Conservation (phyloP, 2,329 filamentous ascomycete genomes). For the Colletotrichum gloeosporioides region DNA sequence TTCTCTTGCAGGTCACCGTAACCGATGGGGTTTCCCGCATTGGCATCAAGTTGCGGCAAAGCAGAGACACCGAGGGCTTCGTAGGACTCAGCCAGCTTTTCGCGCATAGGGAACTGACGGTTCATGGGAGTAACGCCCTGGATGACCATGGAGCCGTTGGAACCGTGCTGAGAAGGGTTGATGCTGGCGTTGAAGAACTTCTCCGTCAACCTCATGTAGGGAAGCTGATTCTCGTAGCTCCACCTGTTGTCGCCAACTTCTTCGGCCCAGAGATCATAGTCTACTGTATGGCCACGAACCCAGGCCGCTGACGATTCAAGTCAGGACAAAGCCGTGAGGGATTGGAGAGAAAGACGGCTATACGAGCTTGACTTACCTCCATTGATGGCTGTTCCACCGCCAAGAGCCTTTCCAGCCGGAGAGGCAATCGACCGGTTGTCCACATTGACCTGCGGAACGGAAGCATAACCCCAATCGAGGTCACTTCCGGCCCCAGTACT, state of each 20-base stretch:
- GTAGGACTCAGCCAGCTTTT: constrained; percentile 41
- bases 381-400: constrained; percentile 46
- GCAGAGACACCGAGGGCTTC: constrained; percentile 39
- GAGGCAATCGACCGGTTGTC: constrained; percentile 20
- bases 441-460: constrained; percentile 31
- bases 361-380: constrained; percentile 33
- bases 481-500: constrained; percentile 21
- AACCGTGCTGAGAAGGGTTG: constrained; percentile 39
- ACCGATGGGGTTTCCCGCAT: constrained; percentile 34
- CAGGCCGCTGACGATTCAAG: constrained; percentile 41
- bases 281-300: constrained; percentile 46
- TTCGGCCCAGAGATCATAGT: constrained; percentile 50
- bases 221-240: constrained; percentile 49
- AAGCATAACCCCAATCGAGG: constrained; percentile 39
- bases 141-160: constrained; percentile 41
- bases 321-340: constrained; percentile 29
- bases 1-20: constrained; percentile 37
- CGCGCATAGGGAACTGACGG: constrained; percentile 43
- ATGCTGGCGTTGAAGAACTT: constrained; percentile 27
- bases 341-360: neutral
- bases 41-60: constrained; percentile 29
- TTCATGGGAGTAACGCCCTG: constrained; percentile 31
- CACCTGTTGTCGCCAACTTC: constrained; percentile 43
- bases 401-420: constrained; percentile 41
- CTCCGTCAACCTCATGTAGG: constrained; percentile 49